A percentile compares a stretch with the other conserved stretches of the same genome.
These are phyloP conservation scores for Takashimella koratensis DNA, from an alignment of 1,284 basidiomycete species.

Conservation along the genomic window DNA sequence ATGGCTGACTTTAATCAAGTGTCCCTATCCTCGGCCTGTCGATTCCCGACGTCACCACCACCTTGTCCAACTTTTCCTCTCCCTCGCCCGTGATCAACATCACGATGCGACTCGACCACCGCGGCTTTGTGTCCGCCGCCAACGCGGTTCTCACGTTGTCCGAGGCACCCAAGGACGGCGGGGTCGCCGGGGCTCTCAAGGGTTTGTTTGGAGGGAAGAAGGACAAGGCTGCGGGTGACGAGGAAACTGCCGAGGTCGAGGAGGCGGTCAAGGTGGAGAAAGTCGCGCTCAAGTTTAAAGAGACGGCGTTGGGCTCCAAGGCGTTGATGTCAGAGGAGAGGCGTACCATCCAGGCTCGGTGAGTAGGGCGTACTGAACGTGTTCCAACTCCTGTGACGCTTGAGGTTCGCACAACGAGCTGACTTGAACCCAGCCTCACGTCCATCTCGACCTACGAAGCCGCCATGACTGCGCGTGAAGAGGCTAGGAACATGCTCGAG, in stretches of 20 bases:
- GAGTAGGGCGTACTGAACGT: constrained; percentile 14
- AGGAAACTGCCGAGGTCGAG: constrained; percentile 32
- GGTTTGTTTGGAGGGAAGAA: constrained; percentile 68
- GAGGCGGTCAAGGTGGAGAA: constrained; percentile 45
- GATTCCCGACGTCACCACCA: constrained; percentile 29
- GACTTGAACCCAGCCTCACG: constrained; percentile 59
- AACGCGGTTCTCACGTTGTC: constrained; percentile 59
- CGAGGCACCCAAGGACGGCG: constrained; percentile 70
- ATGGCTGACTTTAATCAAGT: constrained; percentile 8
- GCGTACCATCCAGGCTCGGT: constrained; percentile 65
- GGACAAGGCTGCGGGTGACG: constrained; percentile 25
- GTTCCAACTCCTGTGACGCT: too few relatives aligned
- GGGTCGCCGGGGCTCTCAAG: constrained; percentile 71
- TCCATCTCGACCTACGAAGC: constrained; percentile 73
- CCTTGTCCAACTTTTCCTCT: constrained; percentile 42
- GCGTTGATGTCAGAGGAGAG: constrained; percentile 73
- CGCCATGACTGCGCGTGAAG: constrained; percentile 74
- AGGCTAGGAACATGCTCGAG: constrained; percentile 88
- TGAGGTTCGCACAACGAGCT: not conserved
- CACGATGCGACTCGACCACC: constrained; percentile 73
- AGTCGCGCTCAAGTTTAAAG: constrained; percentile 58
- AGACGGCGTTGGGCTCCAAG: constrained; percentile 61
- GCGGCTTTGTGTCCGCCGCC: constrained; percentile 70
- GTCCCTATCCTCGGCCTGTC: constrained; percentile 28
- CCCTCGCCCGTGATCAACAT: constrained; percentile 63